These are phyloP conservation scores for Spathaspora gorwiae DNA, from an alignment of 805 yeast genomes.

Conservation along the genomic window DNA sequence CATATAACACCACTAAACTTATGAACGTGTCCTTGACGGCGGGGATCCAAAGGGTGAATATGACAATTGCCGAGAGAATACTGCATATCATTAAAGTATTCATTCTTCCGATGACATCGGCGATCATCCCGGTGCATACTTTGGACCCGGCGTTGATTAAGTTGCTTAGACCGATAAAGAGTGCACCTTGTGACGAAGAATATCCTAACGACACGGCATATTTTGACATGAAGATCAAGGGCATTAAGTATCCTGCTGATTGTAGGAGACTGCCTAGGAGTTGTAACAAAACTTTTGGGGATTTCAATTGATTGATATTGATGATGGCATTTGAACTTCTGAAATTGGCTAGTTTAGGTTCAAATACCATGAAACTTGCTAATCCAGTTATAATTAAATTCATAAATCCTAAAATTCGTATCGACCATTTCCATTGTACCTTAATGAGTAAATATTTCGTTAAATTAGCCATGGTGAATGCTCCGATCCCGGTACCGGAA, in stretches of 20 bases:
- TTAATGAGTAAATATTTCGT: conserved; percentile 18
- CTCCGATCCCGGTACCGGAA: conserved; percentile 35
- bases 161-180: conserved; percentile 31
- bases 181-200: conserved; percentile 23
- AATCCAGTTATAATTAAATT: conserved; percentile 12
- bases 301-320: conserved; percentile 13
- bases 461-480: conserved; percentile 25
- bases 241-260: conserved; percentile 31
- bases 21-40: conserved; percentile 19
- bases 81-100: conserved; percentile 16
- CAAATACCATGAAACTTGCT: conserved; percentile 12
- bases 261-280: conserved; percentile 22
- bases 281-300: conserved; percentile 15
- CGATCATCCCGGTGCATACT: conserved; percentile 14
- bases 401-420: conserved; percentile 26
- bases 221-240: conserved; percentile 30
- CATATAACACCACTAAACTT: conserved; percentile 28
- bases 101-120: conserved; percentile 15
- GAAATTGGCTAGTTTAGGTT: conserved; percentile 7
- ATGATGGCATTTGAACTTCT: conserved; percentile 7
- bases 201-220: conserved; percentile 28
- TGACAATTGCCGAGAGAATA: conserved; percentile 10
- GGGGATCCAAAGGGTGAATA: conserved; percentile 18
- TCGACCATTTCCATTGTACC: conserved; percentile 32
- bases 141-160: conserved; percentile 24